These are phyloP conservation scores for Cyclotella baltica DNA, from an alignment of 108 stramenopile species.

Conservation along the genomic window DNA sequence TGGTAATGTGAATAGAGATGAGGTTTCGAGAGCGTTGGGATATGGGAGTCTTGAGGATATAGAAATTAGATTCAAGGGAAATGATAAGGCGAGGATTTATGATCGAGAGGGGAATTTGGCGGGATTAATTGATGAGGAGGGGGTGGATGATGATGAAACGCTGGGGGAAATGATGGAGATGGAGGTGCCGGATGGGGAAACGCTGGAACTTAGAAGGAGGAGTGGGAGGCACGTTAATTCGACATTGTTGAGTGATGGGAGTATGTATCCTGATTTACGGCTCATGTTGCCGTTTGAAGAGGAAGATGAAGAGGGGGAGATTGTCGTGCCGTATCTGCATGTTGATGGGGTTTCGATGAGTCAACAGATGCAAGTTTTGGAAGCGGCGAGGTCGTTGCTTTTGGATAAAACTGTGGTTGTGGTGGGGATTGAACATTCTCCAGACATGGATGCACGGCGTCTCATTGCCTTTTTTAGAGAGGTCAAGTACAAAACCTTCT, in stretches of 20 bases:
- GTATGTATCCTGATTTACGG: conserved; percentile 47
- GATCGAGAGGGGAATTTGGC: conserved; percentile 62
- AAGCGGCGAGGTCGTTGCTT: conserved; percentile 43
- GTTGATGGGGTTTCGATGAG: conserved; percentile 54
- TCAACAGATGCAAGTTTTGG: conserved; percentile 53
- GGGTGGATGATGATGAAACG: conserved; percentile 56
- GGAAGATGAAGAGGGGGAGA: conserved; percentile 57
- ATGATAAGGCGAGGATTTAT: conserved; percentile 53
- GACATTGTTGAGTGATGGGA: conserved; percentile 38
- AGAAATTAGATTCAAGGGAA: conserved; percentile 53
- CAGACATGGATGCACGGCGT: conserved; percentile 51
- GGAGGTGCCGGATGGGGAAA: conserved; percentile 51
- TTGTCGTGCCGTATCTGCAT: conserved; percentile 67
- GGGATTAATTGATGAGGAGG: conserved; percentile 45
- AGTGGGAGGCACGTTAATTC: conserved; percentile 30
- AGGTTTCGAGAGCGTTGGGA: conserved; percentile 48
- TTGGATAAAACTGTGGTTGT: conserved; percentile 53
- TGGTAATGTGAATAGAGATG: neutral
- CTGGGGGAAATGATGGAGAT: conserved; percentile 34
- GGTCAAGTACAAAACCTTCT: conserved; percentile 65
- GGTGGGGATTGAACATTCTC: conserved; percentile 60
- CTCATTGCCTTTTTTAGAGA: conserved; percentile 57
- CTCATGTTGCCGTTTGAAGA: conserved; percentile 54
- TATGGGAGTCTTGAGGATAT: conserved; percentile 57
- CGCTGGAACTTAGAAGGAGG: conserved; percentile 39